Evolutionary conservation across 176 grass and related monocot genomes (phyloP), one percentile per base, ranked within the genome.

Genomic region (Puya raimondii): DNA sequence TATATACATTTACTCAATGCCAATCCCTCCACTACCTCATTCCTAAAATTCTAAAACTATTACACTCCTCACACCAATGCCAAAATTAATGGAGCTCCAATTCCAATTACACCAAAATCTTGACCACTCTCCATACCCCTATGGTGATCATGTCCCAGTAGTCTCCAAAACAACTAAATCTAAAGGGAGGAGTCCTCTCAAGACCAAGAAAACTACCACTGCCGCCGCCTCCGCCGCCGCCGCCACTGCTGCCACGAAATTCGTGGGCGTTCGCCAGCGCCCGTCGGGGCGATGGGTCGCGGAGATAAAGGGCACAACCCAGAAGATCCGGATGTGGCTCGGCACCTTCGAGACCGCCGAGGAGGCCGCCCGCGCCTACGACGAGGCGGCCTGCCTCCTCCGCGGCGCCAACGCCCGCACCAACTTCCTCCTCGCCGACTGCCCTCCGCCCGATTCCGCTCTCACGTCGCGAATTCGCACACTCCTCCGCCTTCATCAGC

Each of bases 271-370:
- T 17, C 73, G 94, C 67, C 87, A 93, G 79, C 78, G 84, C 17
- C 84, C 89, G 0, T 93, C 89, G 1, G 89, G 86, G 3, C 66
- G 89, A 71, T 99, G 94, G 94, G 89, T 99, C 17, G 89, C 89
- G 63, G 89, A 99, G 81, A 99, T 99, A 80, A 99, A 93, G 82
- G 89, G 90, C 76, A 97, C 89, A 74, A 88, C 89, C 12, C 89
- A 90, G 65, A 99, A 99, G 69, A 99, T 99, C 67, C 78, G 86
- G 74, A 90, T 96, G 93, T 96, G 93, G 93, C 79, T 96, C 12
- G 88, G 92, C 48, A 96, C 88, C 68, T 96, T 96, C 68, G 88
- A 96, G 83, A 80, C 83, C 15, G 72, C 85, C 1, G 88, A 91
- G 73, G 85, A 76, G 64, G 81, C 88, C 0, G 88, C 88, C 15